These are phyloP conservation scores for Tripterygium wilfordii DNA, from an alignment of 177 flowering plant species.

Conservation along the genomic window DNA sequence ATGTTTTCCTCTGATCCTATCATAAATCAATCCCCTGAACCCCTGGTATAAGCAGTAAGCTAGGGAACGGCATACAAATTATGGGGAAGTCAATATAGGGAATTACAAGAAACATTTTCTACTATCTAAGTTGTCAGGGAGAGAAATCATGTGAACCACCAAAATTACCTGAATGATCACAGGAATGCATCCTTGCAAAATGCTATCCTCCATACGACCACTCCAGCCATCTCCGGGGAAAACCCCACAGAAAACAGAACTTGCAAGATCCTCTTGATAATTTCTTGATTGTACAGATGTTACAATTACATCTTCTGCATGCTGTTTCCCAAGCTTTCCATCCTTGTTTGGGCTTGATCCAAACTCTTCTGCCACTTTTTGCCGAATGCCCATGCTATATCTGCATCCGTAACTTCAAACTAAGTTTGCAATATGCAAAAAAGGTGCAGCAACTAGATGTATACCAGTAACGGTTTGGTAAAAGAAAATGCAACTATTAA, in stretches of 20 bases:
- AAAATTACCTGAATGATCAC: slow-evolving; percentile 87
- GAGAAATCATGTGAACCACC: slow-evolving; percentile 1
- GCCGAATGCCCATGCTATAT: slow-evolving; percentile 98
- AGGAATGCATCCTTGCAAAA: slow-evolving; percentile 94
- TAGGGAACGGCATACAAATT: too few species aligned
- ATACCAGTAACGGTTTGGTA: too few species aligned
- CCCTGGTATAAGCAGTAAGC: too few species aligned
- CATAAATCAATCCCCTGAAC: too few species aligned
- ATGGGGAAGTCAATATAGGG: too few species aligned
- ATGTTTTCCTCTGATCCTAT: too few species aligned
- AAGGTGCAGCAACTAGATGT: background rate
- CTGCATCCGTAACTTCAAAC: slow-evolving; percentile 52
- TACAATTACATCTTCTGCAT: slow-evolving; percentile 71
- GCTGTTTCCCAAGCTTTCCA: slow-evolving; percentile 90
- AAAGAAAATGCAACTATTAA: too few species aligned
- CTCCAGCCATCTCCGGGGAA: slow-evolving; percentile 99
- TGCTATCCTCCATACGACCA: slow-evolving; percentile 97
- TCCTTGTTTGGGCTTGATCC: slow-evolving; percentile 83
- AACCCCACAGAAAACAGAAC: slow-evolving; percentile 91
- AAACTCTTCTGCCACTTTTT: slow-evolving; percentile 86
- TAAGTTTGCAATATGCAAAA: background rate
- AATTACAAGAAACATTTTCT: too few species aligned
- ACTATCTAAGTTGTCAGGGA: too few species aligned
- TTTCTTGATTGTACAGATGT: slow-evolving; percentile 58
- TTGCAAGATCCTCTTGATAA: slow-evolving; percentile 62